phyloP scores from a whole-genome alignment of 768 basidiomycete genomes.

The Rhizopogon rudus region DNA sequence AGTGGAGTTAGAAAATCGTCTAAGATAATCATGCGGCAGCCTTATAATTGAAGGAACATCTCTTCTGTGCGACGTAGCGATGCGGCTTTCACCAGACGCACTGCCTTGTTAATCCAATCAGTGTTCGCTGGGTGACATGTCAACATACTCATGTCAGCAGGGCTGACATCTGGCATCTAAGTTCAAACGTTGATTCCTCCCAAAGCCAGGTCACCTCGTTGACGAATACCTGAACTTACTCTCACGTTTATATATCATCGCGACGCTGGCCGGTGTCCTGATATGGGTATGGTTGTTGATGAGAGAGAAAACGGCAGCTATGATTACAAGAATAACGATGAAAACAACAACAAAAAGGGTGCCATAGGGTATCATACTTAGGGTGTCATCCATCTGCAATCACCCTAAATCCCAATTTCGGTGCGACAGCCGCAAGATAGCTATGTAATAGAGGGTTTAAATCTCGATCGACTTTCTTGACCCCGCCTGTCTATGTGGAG shows the following conservation, averaged over 20 bases:
- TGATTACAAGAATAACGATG: slow-evolving; percentile 2
- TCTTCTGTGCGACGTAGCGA: slow-evolving; percentile 26
- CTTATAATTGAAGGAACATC: slow-evolving; percentile 30
- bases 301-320: slow-evolving; percentile 9
- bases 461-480: background rate
- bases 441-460: background rate
- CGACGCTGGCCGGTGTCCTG: slow-evolving; percentile 26
- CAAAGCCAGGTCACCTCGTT: background rate
- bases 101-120: slow-evolving; percentile 23
- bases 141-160: slow-evolving; percentile 28
- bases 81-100: slow-evolving; percentile 29
- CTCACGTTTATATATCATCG: slow-evolving; percentile 33
- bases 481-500: slow-evolving; percentile 30
- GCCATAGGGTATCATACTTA: slow-evolving; percentile 8
- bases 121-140: slow-evolving; percentile 28
- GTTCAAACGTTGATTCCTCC: background rate
- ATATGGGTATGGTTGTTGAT: slow-evolving; percentile 10
- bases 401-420: slow-evolving; percentile 7
- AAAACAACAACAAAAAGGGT: slow-evolving; percentile 1
- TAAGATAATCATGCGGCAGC: slow-evolving; percentile 29
- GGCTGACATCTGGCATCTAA: slow-evolving; percentile 23
- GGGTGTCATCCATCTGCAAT: slow-evolving; percentile 1
- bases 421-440: slow-evolving; percentile 1
- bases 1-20: slow-evolving; percentile 32
- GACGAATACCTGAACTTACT: slow-evolving; percentile 15